These are phyloP conservation scores for Podosphaera fusca DNA, from an alignment of 2,329 filamentous ascomycete species.

Conservation along the genomic window DNA sequence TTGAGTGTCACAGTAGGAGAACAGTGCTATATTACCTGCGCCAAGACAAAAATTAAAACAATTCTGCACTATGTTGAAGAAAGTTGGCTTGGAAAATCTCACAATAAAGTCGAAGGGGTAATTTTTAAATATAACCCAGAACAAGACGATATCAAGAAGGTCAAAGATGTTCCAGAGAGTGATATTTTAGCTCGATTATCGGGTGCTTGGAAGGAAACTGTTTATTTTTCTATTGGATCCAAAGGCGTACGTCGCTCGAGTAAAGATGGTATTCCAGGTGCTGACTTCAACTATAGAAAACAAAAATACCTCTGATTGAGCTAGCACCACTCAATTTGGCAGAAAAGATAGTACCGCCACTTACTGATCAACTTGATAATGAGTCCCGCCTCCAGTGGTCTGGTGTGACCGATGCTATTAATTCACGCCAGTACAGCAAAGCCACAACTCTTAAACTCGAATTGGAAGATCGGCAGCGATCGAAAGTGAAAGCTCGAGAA, in stretches of 20 bases:
- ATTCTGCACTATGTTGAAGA: conserved; percentile 88
- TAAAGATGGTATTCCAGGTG: not conserved
- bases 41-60: conserved; percentile 73
- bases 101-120: conserved; percentile 78
- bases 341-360: conserved; percentile 56
- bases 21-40: conserved; percentile 67
- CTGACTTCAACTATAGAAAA: conserved; percentile 24
- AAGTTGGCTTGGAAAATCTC: conserved; percentile 76
- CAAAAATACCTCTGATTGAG: conserved; percentile 58
- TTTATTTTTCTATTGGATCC: conserved; percentile 35
- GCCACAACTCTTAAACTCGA: conserved; percentile 78
- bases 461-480: conserved; percentile 71
- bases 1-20: conserved; percentile 80
- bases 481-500: conserved; percentile 63
- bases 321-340: conserved; percentile 61
- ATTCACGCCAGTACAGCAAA: conserved; percentile 56
- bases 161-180: conserved; percentile 69
- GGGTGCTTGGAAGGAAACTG: conserved; percentile 63
- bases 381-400: conserved; percentile 80
- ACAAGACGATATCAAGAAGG: conserved; percentile 55
- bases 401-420: conserved; percentile 67
- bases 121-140: conserved; percentile 77
- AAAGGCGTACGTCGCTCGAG: conserved; percentile 32
- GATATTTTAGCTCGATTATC: conserved; percentile 65
- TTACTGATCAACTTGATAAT: conserved; percentile 59